Percentiles rank a stretch among this genome's conserved stretches.
phyloP scores from a whole-genome alignment of 768 basidiomycete species.

The Suillus americanus region DNA sequence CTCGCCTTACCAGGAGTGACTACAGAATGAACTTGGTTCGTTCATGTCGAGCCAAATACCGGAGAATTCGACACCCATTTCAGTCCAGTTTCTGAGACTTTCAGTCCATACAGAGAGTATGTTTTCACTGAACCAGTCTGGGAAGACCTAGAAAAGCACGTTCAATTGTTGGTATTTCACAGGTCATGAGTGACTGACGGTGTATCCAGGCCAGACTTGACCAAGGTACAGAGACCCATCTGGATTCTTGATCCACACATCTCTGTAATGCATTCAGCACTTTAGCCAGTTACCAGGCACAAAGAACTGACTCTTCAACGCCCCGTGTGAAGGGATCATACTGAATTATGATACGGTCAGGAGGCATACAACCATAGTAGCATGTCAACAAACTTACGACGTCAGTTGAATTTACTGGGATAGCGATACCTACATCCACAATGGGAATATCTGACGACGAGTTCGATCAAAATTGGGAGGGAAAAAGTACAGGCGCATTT shows the following conservation, averaged over 20 bases:
- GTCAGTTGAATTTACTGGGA: slow-evolving; percentile 59
- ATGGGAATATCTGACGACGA: slow-evolving; percentile 59
- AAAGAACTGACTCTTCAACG: slow-evolving; percentile 45
- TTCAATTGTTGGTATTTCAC: neutral
- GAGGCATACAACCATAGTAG: neutral
- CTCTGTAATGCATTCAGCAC: slow-evolving; percentile 34
- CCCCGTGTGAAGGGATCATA: slow-evolving; percentile 70
- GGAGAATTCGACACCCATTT: slow-evolving; percentile 53
- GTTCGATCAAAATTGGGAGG: neutral
- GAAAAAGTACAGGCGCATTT: neutral
- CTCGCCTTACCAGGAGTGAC: slow-evolving; percentile 50
- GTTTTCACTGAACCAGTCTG: slow-evolving; percentile 59
- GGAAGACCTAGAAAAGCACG: slow-evolving; percentile 43
- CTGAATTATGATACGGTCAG: slow-evolving; percentile 30
- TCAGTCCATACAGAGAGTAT: slow-evolving; percentile 62
- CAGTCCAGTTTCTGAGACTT: slow-evolving; percentile 54
- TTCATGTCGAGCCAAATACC: slow-evolving; percentile 77
- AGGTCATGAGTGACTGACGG: slow-evolving; percentile 36
- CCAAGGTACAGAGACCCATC: slow-evolving; percentile 73
- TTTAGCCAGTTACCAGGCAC: neutral
- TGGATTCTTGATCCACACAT: slow-evolving; percentile 73
- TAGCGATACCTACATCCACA: slow-evolving; percentile 61
- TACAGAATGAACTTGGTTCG: slow-evolving; percentile 64
- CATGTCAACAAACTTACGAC: slow-evolving; percentile 45
- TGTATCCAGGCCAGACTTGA: slow-evolving; percentile 77